Evolutionary conservation across 495 filamentous ascomycete species (phyloP).

Genomic region (Astrothelium macrocarpum): DNA sequence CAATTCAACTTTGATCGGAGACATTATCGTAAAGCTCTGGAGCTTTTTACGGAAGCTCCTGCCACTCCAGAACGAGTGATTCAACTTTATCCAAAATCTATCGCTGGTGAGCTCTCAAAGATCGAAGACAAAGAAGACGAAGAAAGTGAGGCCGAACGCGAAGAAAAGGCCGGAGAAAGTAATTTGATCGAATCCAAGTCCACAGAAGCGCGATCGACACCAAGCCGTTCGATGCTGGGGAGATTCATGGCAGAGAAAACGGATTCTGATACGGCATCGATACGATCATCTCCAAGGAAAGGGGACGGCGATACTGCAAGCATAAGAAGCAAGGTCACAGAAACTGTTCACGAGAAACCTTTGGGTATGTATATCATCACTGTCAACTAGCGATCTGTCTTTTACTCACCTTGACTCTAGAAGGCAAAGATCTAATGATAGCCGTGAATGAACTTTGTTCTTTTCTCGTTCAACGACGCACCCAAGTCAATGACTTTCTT

Average conservation of each 20-base stretch:
- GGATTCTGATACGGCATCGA: slow-evolving; percentile 54
- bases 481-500: slow-evolving; percentile 70
- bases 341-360: slow-evolving; percentile 32
- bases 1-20: slow-evolving; percentile 69
- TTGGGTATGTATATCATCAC: slow-evolving; percentile 39
- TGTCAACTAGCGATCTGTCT: not conserved
- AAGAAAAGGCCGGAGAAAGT: slow-evolving; percentile 30
- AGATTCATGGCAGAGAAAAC: slow-evolving; percentile 45
- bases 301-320: slow-evolving; percentile 42
- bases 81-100: slow-evolving; percentile 67
- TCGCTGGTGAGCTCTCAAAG: slow-evolving; percentile 70
- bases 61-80: slow-evolving; percentile 87
- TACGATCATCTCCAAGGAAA: slow-evolving; percentile 46
- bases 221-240: slow-evolving; percentile 31
- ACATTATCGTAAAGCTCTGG: slow-evolving; percentile 81
- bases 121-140: slow-evolving; percentile 28
- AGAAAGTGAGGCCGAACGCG: slow-evolving; percentile 37
- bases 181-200: slow-evolving; percentile 25
- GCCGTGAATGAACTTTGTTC: slow-evolving; percentile 73
- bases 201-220: slow-evolving; percentile 22
- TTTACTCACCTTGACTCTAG: slow-evolving; percentile 22
- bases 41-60: slow-evolving; percentile 79
- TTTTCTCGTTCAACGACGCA: slow-evolving; percentile 75
- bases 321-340: slow-evolving; percentile 32
- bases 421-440: slow-evolving; percentile 70